Percentiles rank a stretch among this genome's conserved stretches.
Evolutionary conservation across 1,139 yeast genomes (phyloP).

Genomic region (Suhomyces kunorum): DNA sequence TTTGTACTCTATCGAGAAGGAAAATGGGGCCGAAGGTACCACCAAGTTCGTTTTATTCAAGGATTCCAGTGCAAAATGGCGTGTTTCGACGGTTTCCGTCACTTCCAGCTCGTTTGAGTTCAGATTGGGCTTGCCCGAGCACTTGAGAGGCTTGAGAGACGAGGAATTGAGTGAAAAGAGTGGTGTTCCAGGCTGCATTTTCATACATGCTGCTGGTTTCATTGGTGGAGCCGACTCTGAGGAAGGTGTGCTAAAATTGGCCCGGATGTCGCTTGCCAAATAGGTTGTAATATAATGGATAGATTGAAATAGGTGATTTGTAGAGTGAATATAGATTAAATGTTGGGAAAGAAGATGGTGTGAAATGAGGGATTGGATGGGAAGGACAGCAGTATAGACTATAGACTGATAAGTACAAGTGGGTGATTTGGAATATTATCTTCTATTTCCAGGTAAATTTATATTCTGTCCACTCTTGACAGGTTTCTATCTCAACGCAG

Average conservation of each 20-base stretch:
- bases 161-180: constrained; percentile 69
- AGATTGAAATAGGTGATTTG: too few relatives aligned
- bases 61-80: constrained; percentile 74
- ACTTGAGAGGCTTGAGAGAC: constrained; percentile 94
- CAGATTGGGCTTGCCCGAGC: constrained; percentile 83
- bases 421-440: too few relatives aligned
- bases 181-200: constrained; percentile 83
- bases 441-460: too few relatives aligned
- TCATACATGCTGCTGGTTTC: constrained; percentile 95
- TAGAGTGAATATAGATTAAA: too few relatives aligned
- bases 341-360: too few relatives aligned
- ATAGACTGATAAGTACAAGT: too few relatives aligned
- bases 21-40: constrained; percentile 52
- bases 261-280: constrained; percentile 37
- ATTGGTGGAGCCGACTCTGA: constrained; percentile 89
- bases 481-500: too few relatives aligned
- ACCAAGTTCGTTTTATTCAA: constrained; percentile 77
- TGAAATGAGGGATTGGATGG: too few relatives aligned
- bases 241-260: constrained; percentile 78
- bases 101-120: constrained; percentile 76
- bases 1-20: constrained; percentile 71
- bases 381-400: too few relatives aligned
- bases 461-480: too few relatives aligned
- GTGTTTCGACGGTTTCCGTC: constrained; percentile 87
- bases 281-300: too few relatives aligned